Evolutionary conservation across 2,329 filamentous ascomycete genomes (phyloP).

Genomic region (Colletotrichum sp.): DNA sequence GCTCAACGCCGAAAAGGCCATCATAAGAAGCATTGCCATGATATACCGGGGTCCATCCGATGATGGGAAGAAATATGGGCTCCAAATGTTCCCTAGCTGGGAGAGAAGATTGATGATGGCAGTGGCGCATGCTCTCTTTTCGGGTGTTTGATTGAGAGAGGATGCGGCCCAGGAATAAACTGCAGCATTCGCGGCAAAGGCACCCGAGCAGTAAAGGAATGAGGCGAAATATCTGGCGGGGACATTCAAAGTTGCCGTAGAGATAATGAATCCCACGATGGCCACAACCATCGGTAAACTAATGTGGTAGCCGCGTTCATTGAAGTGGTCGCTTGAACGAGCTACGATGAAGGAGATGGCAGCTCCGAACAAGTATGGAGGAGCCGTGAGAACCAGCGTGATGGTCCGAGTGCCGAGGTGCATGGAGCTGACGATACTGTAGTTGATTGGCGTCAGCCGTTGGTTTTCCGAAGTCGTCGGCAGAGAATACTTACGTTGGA

Average conservation of each 20-base stretch:
- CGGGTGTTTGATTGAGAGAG: conserved; percentile 35
- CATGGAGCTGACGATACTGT: conserved; percentile 33
- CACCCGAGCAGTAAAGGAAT: conserved; percentile 31
- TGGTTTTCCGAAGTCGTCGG: not conserved
- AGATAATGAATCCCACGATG: conserved; percentile 63
- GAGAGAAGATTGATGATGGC: conserved; percentile 40
- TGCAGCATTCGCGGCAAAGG: conserved; percentile 29
- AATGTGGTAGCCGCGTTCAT: conserved; percentile 24
- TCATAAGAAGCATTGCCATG: conserved; percentile 28
- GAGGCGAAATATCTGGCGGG: conserved; percentile 53
- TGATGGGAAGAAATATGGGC: conserved; percentile 40
- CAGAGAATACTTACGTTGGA: not conserved
- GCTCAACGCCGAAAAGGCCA: not conserved
- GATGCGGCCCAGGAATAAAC: conserved; percentile 37
- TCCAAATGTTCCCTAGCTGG: conserved; percentile 41
- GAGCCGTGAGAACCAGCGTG: conserved; percentile 32
- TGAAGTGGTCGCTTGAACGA: conserved; percentile 18
- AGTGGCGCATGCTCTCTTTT: conserved; percentile 38
- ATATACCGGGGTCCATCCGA: conserved; percentile 30
- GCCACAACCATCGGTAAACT: conserved; percentile 38
- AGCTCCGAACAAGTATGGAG: conserved; percentile 26
- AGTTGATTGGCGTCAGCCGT: not conserved
- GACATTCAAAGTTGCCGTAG: conserved; percentile 56
- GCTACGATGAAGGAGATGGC: conserved; percentile 15
- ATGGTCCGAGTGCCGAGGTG: conserved; percentile 26